Percentiles rank a stretch among this genome's conserved stretches.
phyloP scores from a whole-genome alignment of 768 basidiomycete species.

The Cystobasidiopsis lactophilus region DNA sequence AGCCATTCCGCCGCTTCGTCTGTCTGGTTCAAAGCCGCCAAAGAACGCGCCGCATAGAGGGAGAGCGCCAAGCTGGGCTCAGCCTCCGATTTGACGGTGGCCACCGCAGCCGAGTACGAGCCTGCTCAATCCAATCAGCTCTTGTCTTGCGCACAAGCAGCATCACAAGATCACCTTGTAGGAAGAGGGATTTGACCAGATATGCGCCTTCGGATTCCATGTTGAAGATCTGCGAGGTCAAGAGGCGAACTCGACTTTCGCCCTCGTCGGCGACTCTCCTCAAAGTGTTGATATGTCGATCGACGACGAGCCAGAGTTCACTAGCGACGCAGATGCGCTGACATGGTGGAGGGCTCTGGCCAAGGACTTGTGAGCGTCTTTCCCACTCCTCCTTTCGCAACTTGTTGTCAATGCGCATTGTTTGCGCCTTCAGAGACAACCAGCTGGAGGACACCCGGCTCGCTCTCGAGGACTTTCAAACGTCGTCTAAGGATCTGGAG shows the following conservation, averaged over 20 bases:
- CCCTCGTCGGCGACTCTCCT: too few relatives aligned
- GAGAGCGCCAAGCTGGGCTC: neutral
- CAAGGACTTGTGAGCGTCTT: too few relatives aligned
- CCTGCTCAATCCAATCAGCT: conserved; percentile 1
- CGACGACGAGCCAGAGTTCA: too few relatives aligned
- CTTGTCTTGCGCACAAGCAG: too few relatives aligned
- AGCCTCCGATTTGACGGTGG: neutral
- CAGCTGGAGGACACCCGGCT: conserved; percentile 58
- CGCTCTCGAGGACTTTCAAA: conserved; percentile 70
- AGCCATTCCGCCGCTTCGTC: neutral
- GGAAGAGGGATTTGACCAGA: neutral
- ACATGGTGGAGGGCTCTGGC: too few relatives aligned
- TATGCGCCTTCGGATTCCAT: neutral
- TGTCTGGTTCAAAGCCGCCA: conserved; percentile 19
- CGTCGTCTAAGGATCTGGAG: conserved; percentile 72
- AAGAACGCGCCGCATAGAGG: conserved; percentile 23
- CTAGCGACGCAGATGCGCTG: too few relatives aligned
- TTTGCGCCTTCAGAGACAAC: neutral
- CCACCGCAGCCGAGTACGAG: conserved; percentile 7
- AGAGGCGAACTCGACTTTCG: too few relatives aligned
- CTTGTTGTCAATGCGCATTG: neutral
- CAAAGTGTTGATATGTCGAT: too few relatives aligned
- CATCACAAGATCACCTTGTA: too few relatives aligned
- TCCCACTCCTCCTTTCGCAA: neutral
- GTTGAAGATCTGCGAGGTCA: too few relatives aligned